These are phyloP conservation scores for baker's yeast (Saccharomyces cerevisiae) DNA, from an alignment of 805 yeast genomes.

Conservation along the genomic window DNA sequence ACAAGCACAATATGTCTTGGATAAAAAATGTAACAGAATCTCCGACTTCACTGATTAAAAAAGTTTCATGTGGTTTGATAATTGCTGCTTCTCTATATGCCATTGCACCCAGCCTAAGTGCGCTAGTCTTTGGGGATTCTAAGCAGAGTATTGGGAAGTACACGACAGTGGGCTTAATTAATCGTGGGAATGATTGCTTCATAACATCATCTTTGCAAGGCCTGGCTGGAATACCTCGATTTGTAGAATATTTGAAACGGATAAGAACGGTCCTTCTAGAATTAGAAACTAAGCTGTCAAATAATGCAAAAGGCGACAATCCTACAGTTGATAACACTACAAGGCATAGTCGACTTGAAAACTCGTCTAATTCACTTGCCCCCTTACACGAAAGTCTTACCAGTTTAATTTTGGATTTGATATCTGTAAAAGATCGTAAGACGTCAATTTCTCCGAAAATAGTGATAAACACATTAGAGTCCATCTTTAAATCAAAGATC, in stretches of 20 bases:
- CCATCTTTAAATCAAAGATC: conserved; percentile 61
- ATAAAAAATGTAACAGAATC: neutral
- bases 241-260: conserved; percentile 46
- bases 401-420: conserved; percentile 37
- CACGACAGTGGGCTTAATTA: conserved; percentile 69
- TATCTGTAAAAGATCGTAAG: conserved; percentile 48
- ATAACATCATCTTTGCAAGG: conserved; percentile 87
- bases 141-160: conserved; percentile 54
- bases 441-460: conserved; percentile 70
- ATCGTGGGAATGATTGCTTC: conserved; percentile 82
- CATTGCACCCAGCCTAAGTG: conserved; percentile 10
- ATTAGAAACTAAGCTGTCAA: conserved; percentile 12
- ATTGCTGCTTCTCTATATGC: conserved; percentile 14
- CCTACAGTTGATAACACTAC: neutral
- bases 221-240: conserved; percentile 49
- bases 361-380: neutral
- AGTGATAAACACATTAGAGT: conserved; percentile 63
- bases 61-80: conserved; percentile 16
- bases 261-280: conserved; percentile 15
- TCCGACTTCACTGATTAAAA: neutral
- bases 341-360: neutral
- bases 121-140: conserved; percentile 21
- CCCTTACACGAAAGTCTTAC: neutral
- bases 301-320: conserved; percentile 3
- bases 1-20: conserved; percentile 7